A percentile compares a stretch with the other conserved stretches of the same genome.
Evolutionary conservation across 2,329 filamentous ascomycete species (phyloP).

Genomic region (Fonsecaea pedrosoi): DNA sequence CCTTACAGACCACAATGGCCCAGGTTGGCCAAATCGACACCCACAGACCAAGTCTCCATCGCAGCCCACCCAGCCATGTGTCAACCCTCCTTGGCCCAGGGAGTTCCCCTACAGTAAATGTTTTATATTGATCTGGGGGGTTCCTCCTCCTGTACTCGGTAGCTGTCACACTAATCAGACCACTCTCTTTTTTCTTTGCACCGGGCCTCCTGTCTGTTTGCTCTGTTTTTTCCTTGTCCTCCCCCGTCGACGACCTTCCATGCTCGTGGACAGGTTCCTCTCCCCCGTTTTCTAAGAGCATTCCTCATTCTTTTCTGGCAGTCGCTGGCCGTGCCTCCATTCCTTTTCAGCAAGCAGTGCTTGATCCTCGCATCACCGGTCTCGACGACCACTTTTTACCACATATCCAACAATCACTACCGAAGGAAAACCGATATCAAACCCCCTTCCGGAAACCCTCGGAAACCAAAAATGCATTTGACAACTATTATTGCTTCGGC

Average conservation of each 20-base stretch:
- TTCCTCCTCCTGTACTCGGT: constrained; percentile 5
- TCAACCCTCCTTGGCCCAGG: constrained; percentile 21
- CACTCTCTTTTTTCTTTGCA: constrained; percentile 27
- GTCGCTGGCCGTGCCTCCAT: constrained; percentile 37
- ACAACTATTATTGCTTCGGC: constrained; percentile 26
- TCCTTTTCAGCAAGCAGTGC: constrained; percentile 33
- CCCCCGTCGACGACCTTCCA: not conserved
- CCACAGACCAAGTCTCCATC: constrained; percentile 17
- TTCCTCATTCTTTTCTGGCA: constrained; percentile 31
- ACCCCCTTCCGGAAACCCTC: not conserved
- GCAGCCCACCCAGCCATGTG: constrained; percentile 17
- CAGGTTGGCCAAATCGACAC: constrained; percentile 18
- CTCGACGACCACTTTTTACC: constrained; percentile 31
- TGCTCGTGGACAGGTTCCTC: constrained; percentile 31
- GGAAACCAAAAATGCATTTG: constrained; percentile 30
- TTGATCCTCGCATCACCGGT: constrained; percentile 32
- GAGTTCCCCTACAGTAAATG: constrained; percentile 28
- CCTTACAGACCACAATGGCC: constrained; percentile 4
- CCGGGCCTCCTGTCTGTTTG: constrained; percentile 20
- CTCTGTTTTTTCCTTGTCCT: constrained; percentile 16
- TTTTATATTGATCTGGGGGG: constrained; percentile 29
- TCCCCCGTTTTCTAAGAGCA: constrained; percentile 16
- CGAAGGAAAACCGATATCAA: not conserved
- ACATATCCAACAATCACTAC: constrained; percentile 20
- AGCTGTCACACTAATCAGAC: constrained; percentile 26